Base-by-base conservation (phyloP, 805 yeast species). In the Pichia membranifaciens region DNA sequence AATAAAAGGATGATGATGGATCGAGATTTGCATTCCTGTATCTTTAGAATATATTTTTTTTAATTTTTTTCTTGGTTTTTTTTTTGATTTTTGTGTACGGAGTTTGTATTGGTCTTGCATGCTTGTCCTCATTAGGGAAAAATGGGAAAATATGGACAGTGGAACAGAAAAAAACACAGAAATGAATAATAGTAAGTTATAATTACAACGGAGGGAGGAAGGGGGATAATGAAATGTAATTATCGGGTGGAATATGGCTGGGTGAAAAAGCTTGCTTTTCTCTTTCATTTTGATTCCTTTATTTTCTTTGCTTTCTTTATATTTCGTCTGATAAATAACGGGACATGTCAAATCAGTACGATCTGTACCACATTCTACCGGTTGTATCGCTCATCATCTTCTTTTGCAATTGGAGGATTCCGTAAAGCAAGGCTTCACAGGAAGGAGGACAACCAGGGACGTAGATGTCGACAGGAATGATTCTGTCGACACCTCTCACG, bases 371-470 rank as follows among this genome's bases (percentile, higher is more conserved):
- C 75, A 87, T 75, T 67, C 95, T 75, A 50, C 90, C 84, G 57
- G 83, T 78, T 66, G 83, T 81, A 53, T 84, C 82, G 63, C 78
- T 77, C 77, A 87, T 79, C 89, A 87, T 87, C 76, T 87, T 87
- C 80, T 84, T 84, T 68, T 87, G 95, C 58, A 87, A 73, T 70
- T 84, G 90, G 75, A 87, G 84, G 31, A 87, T 83, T 50, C 96
- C 96, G 65, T 87, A 87, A 89, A 87, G 78, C 67, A 87, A 80
- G 2, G 95, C 95, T 70, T 87, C 96, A 45, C 90, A 77, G 21
- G 95, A 84, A 33, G 96, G 96, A 23, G 96, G 96, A 69, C 96
- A 87, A 9, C 96, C 96, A 17, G 96, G 96, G 45, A 87, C 95
- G 61, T 87, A 87, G 36, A 87, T 84, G 65, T 87, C 96, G 22